Percentiles rank a stretch among this genome's conserved stretches.
Evolutionary conservation across 257 asterid species (phyloP).

Genomic region (Cinchona pubescens): DNA sequence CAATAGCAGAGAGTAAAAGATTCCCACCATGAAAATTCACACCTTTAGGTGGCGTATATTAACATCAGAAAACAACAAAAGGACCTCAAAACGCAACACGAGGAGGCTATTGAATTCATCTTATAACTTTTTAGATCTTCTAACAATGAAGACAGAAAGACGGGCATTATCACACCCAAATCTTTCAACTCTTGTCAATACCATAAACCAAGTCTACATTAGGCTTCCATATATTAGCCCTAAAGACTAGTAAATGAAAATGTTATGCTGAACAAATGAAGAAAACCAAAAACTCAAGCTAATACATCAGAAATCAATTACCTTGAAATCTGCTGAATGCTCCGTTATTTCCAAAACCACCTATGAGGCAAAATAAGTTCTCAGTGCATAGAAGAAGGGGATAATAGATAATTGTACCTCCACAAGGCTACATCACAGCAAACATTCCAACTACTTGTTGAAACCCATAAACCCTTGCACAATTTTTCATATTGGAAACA

Average conservation of each 20-base stretch:
- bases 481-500: neutral
- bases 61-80: neutral
- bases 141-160: neutral
- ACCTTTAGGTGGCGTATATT: neutral
- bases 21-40: neutral
- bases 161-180: neutral
- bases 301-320: constrained; percentile 11
- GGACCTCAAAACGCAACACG: neutral
- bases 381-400: constrained; percentile 10
- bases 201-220: neutral
- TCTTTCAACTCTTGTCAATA: neutral
- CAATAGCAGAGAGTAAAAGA: neutral
- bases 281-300: neutral
- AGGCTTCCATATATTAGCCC: neutral
- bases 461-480: neutral
- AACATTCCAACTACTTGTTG: neutral
- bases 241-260: neutral
- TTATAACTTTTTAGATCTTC: neutral
- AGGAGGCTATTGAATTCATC: neutral
- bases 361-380: constrained; percentile 19
- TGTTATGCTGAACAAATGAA: neutral
- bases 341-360: constrained; percentile 22
- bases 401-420: neutral
- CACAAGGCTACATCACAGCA: neutral
- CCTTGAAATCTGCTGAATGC: constrained; percentile 33